Base-by-base conservation (phyloP, 768 basidiomycete genomes). In the Mycena haematopus region DNA sequence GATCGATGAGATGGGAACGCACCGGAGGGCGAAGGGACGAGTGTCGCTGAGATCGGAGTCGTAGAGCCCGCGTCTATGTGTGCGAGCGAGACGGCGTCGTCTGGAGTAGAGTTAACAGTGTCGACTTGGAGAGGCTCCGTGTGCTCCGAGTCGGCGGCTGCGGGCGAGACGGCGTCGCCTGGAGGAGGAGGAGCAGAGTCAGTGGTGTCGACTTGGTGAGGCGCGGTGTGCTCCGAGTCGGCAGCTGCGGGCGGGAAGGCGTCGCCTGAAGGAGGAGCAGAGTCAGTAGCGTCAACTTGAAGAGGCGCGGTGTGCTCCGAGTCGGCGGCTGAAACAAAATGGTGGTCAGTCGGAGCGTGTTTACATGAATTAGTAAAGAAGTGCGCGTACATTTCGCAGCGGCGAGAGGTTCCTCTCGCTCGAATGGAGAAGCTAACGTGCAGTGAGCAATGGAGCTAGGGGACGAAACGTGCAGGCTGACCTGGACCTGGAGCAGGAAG, bases 11-110 rank as follows among this genome's bases (percentile, higher is more conserved):
- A 7, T n/a, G 40, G 19, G 22, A 10, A 31, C 59, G 45, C 27
- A 54, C 51, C 60, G 21, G 38, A 49, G 21, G 61, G 40, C 6
- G 50, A 52, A 3, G 36, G 38, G n/a, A 49, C 45, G 19, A 38
- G 33, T 15, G 33, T 51, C 11, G 14, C 40, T 13, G 56, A 38
- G 14, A 29, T 33, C 6, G 59, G 33, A 7, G 17, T 17, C 3
- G 59, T 21, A 6, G 59, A 25, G 13, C 35, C 19, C 8, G 24
- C 36, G 10, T 46, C 40, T 17, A 10, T 19, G 8, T n/a, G 42
- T 7, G 52, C 50, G 19, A n/a, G 13, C 19, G 49, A 10, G 25
- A 8, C 49, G 35, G 9, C 17, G 6, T 49, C 7, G 47, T 17
- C 52, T 5, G 40, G 25, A 25, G 22, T n/a, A 13, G 49, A 35